These are phyloP conservation scores for Lachancea meyersii DNA, from an alignment of 805 yeast species.

Conservation along the genomic window DNA sequence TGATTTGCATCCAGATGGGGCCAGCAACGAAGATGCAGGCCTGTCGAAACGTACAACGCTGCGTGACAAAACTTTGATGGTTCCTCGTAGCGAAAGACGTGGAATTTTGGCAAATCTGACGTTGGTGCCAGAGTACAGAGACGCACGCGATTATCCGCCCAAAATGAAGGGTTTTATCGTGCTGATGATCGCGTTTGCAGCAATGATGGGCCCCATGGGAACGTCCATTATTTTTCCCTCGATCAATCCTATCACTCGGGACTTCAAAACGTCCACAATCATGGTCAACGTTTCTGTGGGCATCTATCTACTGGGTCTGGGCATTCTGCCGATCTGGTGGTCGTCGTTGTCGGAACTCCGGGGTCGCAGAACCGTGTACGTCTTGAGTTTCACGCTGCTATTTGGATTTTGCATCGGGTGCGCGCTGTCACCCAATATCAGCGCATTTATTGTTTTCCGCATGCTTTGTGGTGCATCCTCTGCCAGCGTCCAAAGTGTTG, in stretches of 20 bases:
- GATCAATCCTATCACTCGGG: constrained; percentile 48
- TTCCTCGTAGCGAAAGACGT: constrained; percentile 39
- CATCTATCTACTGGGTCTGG: constrained; percentile 63
- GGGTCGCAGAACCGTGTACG: constrained; percentile 71
- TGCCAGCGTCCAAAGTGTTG: constrained; percentile 82
- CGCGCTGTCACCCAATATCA: constrained; percentile 56
- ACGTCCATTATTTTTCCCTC: constrained; percentile 81
- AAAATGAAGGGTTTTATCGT: constrained; percentile 49
- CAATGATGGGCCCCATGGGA: constrained; percentile 84
- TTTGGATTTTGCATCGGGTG: constrained; percentile 67
- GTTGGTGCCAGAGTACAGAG: constrained; percentile 61
- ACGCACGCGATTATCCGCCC: constrained; percentile 58
- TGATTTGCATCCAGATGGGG: not conserved
- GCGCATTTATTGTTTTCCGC: constrained; percentile 60
- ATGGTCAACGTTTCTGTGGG: constrained; percentile 77
- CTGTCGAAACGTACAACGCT: constrained; percentile 8
- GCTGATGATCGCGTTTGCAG: constrained; percentile 62
- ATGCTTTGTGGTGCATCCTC: constrained; percentile 73
- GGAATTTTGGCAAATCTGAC: constrained; percentile 51
- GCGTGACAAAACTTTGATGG: constrained; percentile 16
- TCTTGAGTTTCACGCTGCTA: constrained; percentile 58
- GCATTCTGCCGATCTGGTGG: constrained; percentile 88
- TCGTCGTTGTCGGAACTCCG: constrained; percentile 66
- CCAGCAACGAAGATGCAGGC: not conserved
- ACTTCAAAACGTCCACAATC: constrained; percentile 50